phyloP scores from a whole-genome alignment of 805 yeast genomes.

The Ogataea paradorogensis region DNA sequence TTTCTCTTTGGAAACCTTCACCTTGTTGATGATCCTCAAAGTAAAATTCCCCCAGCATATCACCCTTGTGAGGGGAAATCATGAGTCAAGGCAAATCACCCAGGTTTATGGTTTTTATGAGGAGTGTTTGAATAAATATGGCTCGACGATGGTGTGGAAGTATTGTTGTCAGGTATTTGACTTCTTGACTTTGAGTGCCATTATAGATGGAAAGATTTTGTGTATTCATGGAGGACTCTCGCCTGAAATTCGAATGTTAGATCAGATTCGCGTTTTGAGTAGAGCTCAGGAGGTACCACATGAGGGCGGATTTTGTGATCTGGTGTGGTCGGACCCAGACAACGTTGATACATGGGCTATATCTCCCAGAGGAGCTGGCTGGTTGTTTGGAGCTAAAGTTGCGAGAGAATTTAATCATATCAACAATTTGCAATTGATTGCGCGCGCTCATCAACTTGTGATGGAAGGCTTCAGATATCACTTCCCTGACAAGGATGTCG shows the following conservation, averaged over 20 bases:
- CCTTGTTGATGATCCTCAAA: constrained; percentile 87
- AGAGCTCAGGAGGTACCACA: constrained; percentile 99
- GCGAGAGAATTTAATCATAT: constrained; percentile 96
- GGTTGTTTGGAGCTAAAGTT: constrained; percentile 93
- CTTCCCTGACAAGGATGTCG: constrained; percentile 86
- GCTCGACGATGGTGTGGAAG: constrained; percentile 94
- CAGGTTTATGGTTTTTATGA: constrained; percentile 98
- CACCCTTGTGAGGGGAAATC: constrained; percentile 95
- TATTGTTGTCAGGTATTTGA: constrained; percentile 96
- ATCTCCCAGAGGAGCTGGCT: constrained; percentile 97
- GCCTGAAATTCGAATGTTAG: constrained; percentile 96
- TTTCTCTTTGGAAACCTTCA: constrained; percentile 90
- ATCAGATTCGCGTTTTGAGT: constrained; percentile 89
- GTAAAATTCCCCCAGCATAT: constrained; percentile 67
- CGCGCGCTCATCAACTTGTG: constrained; percentile 96
- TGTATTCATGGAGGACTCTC: constrained; percentile 98
- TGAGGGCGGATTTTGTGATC: constrained; percentile 97
- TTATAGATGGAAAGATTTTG: constrained; percentile 87
- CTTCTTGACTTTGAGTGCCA: constrained; percentile 90
- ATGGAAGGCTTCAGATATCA: constrained; percentile 98
- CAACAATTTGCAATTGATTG: constrained; percentile 81
- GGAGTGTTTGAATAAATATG: constrained; percentile 90
- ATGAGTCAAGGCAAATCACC: constrained; percentile 96
- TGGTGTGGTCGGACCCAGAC: constrained; percentile 98
- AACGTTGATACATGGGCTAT: constrained; percentile 98